Evolutionary conservation across 208 protist genomes (phyloP), one percentile per base, ranked within the genome.

Genomic region (Blechomonas ayalai): DNA sequence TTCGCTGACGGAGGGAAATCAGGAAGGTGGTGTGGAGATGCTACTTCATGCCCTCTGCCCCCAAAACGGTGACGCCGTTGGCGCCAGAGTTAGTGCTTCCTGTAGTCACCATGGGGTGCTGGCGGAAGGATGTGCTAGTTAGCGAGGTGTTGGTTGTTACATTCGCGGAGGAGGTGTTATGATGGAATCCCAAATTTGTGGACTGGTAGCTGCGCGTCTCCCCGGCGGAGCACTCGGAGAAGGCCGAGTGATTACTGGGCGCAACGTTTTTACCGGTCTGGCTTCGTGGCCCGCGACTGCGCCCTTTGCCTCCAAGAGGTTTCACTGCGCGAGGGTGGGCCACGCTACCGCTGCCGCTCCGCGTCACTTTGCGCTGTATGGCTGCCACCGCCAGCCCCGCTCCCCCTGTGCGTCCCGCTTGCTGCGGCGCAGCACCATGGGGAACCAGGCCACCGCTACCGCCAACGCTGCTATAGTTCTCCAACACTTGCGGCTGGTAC

Each of bases 221-320:
- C 4, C 79, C 83, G 4, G 70, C 79, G 1, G 75, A 86, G 65
- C 73, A 92, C 76, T 92, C 78, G 16, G 73, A 84, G 67, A 92
- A 92, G 47, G 79, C 83, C 27, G 78, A 88, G 57, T 73, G 67
- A 38, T 73, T 76, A 55, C 75, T 84, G 12, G 70, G 75, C 12
- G 64, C 58, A 13, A 84, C 57, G 49, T 76, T 80, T 43, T 79
- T 84, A 36, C 66, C 67, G 25, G 62, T 69, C 46, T 54, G 57
- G 41, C 59, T 84, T 39, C 75, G 67, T 18, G 68, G 73, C 5
- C 63, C 68, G 20, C 70, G 49, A 22, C 54, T 58, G 49, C 60
- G 25, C 35, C 53, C 9, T 19, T 15, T n/a, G n/a, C n/a, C n/a
- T n/a, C n/a, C n/a, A n/a, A n/a, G 23, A 4, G 73, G 73, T 57